Conservation (phyloP, 2,329 filamentous ascomycete species). For the Decorospora gaudefroyi region DNA sequence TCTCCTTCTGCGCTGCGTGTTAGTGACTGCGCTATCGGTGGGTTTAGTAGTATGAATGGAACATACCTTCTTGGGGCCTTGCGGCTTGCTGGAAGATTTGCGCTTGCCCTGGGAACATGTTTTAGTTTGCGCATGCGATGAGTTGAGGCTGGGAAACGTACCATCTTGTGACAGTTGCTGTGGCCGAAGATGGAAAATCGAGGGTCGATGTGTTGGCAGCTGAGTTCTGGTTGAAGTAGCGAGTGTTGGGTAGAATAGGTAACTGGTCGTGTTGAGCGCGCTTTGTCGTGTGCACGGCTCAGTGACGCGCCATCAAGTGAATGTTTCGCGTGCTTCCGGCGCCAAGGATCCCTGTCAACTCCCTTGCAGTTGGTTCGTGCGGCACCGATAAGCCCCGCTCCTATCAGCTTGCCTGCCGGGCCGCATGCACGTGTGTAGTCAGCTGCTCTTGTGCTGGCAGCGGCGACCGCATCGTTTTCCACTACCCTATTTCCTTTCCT, state of each 20-base stretch:
- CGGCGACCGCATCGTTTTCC: conserved; percentile 21
- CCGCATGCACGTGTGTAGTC: conserved; percentile 23
- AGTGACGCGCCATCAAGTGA: conserved; percentile 15
- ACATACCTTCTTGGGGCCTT: conserved; percentile 78
- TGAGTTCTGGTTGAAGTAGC: background rate
- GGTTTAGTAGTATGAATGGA: conserved; percentile 2
- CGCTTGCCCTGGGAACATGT: conserved; percentile 72
- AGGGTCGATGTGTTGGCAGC: background rate
- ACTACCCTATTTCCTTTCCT: conserved; percentile 19
- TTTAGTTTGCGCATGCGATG: conserved; percentile 31
- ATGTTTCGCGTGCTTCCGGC: conserved; percentile 26
- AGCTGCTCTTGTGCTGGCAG: conserved; percentile 19
- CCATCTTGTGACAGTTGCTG: conserved; percentile 24
- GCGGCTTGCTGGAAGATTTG: conserved; percentile 80
- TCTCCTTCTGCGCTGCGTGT: conserved; percentile 57
- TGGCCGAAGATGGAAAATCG: background rate
- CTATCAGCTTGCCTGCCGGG: conserved; percentile 29
- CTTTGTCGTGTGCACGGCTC: conserved; percentile 9
- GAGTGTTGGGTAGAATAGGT: background rate
- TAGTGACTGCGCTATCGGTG: conserved; percentile 8
- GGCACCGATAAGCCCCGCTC: conserved; percentile 40
- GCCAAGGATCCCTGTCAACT: conserved; percentile 27
- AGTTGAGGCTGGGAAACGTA: conserved; percentile 13
- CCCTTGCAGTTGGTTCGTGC: conserved; percentile 36
- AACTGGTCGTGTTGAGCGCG: background rate